Evolutionary conservation across 176 grass and related monocot species (phyloP).

Genomic region (Musa troglodytarum): DNA sequence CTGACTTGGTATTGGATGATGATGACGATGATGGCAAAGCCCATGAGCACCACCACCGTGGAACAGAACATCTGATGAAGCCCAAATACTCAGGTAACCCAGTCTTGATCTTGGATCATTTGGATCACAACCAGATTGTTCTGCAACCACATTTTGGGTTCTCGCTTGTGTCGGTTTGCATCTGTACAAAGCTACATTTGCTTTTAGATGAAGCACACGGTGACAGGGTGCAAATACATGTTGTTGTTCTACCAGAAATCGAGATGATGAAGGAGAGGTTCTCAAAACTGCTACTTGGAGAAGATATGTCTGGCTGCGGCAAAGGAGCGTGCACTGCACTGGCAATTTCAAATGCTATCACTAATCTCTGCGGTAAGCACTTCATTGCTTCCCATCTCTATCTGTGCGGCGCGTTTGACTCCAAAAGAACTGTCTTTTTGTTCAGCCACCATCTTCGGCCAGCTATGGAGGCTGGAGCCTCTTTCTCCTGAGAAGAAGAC

Average conservation of each 20-base stretch:
- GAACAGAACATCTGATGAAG: constrained; percentile 7
- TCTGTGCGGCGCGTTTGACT: background rate
- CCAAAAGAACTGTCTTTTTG: background rate
- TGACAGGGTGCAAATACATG: background rate
- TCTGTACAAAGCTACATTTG: background rate
- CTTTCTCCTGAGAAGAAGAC: constrained; percentile 71
- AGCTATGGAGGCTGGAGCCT: constrained; percentile 86
- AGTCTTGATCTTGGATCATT: too few relatives aligned
- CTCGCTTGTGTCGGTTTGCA: background rate
- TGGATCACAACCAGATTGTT: too few relatives aligned
- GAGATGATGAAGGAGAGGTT: constrained; percentile 99
- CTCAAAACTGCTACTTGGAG: constrained; percentile 86
- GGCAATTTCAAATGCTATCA: constrained; percentile 91
- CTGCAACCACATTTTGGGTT: too few relatives aligned
- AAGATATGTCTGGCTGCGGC: constrained; percentile 96
- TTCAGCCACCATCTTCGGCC: constrained; percentile 88
- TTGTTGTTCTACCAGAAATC: constrained; percentile 30
- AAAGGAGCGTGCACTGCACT: constrained; percentile 92
- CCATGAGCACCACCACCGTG: background rate
- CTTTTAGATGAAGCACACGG: background rate
- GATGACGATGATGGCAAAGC: background rate
- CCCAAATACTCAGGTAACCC: constrained; percentile 5
- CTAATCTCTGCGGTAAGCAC: constrained; percentile 80
- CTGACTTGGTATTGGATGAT: constrained; percentile 3
- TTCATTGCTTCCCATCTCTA: background rate